A percentile compares a stretch with the other conserved stretches of the same genome.
Conservation (phyloP, 257 asterid genomes). For the Euphrasia confusa region DNA sequence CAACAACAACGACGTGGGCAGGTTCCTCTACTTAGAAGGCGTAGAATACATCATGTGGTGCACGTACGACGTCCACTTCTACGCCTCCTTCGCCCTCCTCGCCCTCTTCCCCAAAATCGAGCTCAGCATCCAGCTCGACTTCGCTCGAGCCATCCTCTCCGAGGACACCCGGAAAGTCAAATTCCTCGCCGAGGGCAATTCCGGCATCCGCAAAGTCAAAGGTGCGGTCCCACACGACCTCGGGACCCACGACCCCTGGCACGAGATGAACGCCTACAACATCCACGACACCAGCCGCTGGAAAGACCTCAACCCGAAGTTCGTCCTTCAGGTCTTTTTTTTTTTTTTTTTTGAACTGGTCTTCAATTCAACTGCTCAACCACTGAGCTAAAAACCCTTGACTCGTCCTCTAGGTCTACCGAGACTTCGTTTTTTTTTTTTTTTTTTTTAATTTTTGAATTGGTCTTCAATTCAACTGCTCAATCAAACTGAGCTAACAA, state of each 20-base stretch:
- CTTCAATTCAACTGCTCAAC: too few relatives aligned
- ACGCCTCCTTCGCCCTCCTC: slow-evolving; percentile 96
- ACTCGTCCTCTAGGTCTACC: too few relatives aligned
- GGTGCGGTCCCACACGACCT: slow-evolving; percentile 98
- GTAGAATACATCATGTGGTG: slow-evolving; percentile 99
- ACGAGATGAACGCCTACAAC: slow-evolving; percentile 96
- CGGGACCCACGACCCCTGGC: slow-evolving; percentile 99
- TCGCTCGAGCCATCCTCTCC: slow-evolving; percentile 75
- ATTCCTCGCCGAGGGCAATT: slow-evolving; percentile 82
- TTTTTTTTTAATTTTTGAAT: too few relatives aligned
- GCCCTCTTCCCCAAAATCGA: slow-evolving; percentile 91
- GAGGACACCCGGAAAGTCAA: slow-evolving; percentile 81
- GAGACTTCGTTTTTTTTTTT: too few relatives aligned
- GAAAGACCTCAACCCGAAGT: slow-evolving; percentile 94
- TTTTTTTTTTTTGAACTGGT: too few relatives aligned
- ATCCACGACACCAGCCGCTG: slow-evolving; percentile 93
- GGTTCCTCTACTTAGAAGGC: slow-evolving; percentile 88
- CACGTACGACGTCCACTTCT: slow-evolving; percentile 95
- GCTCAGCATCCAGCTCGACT: slow-evolving; percentile 92
- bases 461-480: too few relatives aligned
- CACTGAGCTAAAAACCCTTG: too few relatives aligned
- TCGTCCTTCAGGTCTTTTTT: slow-evolving; percentile 97
- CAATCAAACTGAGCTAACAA: too few relatives aligned
- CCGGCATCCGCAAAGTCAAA: slow-evolving; percentile 83
- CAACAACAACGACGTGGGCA: slow-evolving; percentile 80